phyloP scores from a whole-genome alignment of 179 eudicot species.

The Drosera spatulata region DNA sequence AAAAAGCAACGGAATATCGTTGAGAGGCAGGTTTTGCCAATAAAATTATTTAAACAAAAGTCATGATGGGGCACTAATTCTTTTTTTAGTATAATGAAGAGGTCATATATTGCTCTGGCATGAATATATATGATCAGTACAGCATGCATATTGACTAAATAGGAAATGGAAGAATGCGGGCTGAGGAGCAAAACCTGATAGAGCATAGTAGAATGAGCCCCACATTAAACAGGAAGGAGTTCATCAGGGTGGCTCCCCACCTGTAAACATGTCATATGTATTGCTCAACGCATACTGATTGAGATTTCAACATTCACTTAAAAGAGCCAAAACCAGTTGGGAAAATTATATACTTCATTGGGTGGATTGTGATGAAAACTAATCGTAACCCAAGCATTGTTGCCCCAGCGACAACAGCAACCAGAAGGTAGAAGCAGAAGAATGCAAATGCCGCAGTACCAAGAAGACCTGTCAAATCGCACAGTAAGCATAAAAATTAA shows the following conservation, averaged over 20 bases:
- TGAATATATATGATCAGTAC: not conserved
- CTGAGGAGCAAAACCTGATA: conserved; percentile 47
- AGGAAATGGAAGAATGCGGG: not conserved
- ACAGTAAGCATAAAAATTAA: conserved; percentile 6
- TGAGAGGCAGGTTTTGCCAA: too few species aligned
- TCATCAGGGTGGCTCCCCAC: conserved; percentile 99
- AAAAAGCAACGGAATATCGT: too few species aligned
- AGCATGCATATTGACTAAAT: not conserved
- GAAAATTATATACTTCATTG: conserved; percentile 71
- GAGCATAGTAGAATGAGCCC: conserved; percentile 98
- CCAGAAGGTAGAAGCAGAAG: conserved; percentile 97
- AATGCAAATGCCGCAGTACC: conserved; percentile 98
- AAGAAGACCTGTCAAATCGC: conserved; percentile 61
- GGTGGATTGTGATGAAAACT: conserved; percentile 95
- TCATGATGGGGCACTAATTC: too few species aligned
- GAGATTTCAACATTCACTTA: conserved; percentile 3
- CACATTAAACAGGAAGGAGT: conserved; percentile 92
- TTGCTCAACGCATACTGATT: conserved; percentile 3
- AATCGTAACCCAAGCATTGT: conserved; percentile 89
- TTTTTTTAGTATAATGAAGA: too few species aligned
- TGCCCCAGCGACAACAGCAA: conserved; percentile 94
- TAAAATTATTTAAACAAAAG: too few species aligned
- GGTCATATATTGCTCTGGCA: too few species aligned
- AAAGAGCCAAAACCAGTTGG: not conserved
- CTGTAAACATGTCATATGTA: conserved; percentile 29